These are phyloP conservation scores for Rhizoclosmatium sp. DNA, from an alignment of 192 early-diverging fungal genomes.

Conservation along the genomic window DNA sequence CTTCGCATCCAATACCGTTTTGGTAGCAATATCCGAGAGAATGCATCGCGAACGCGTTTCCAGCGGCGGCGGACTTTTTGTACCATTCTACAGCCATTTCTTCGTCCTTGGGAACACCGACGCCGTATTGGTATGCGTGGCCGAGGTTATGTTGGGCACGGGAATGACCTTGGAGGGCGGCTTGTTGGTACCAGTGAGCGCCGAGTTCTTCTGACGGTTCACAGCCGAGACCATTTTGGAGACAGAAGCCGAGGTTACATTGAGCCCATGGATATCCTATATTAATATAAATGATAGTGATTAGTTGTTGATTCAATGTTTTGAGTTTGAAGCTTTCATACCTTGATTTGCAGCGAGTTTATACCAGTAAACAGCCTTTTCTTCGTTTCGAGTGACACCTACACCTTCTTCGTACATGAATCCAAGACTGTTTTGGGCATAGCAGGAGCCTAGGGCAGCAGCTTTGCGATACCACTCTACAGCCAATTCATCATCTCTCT, in stretches of 20 bases:
- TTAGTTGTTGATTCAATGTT: no score
- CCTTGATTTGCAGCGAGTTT: conserved; percentile 64
- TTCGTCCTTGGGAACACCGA: conserved; percentile 74
- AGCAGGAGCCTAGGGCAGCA: conserved; percentile 20
- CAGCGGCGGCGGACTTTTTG: conserved; percentile 61
- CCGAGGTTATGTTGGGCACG: conserved; percentile 80
- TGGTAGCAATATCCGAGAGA: conserved; percentile 87
- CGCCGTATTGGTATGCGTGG: conserved; percentile 86
- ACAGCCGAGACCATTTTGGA: conserved; percentile 76
- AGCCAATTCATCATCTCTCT: background rate
- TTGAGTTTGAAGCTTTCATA: background rate
- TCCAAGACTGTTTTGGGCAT: conserved; percentile 83
- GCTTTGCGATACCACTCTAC: conserved; percentile 6
- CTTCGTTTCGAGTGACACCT: conserved; percentile 69
- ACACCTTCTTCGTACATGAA: conserved; percentile 85
- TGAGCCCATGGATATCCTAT: conserved; percentile 80
- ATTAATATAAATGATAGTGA: conserved; percentile 33
- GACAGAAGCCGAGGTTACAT: conserved; percentile 83
- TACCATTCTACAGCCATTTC: conserved; percentile 77
- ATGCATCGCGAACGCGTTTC: conserved; percentile 73
- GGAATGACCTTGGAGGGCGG: conserved; percentile 61
- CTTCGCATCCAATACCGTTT: conserved; percentile 73
- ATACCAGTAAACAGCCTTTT: conserved; percentile 66
- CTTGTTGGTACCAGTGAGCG: conserved; percentile 60
- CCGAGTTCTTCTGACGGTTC: conserved; percentile 50